Base-by-base conservation (phyloP, 2,329 filamentous ascomycete species). In the Arthrobotrys musiformis region DNA sequence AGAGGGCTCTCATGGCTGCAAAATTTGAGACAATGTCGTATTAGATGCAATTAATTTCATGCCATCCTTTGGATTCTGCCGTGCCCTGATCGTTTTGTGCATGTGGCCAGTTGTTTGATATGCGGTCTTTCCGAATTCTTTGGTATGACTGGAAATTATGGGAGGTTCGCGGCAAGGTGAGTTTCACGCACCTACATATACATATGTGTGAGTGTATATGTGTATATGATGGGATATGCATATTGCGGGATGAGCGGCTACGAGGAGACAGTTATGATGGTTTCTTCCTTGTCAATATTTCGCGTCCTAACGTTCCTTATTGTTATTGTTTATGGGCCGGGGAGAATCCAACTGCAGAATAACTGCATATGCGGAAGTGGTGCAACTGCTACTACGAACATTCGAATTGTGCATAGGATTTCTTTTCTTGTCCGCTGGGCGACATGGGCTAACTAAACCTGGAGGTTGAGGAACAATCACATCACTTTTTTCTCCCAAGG, bases 341-440 rank as follows among this genome's bases (percentile, higher is more conserved):
- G 37, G 33, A 46, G 13, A 62, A n/a, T 33, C 58, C 58, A 62
- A 46, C 37, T 33, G 40, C 58, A 62, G 22, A 6, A 15, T 13
- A 62, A 62, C 58, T 8, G 22, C 35, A 61, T 61, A 46, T 62
- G 58, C 37, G 40, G 40, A 46, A 40, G 19, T 40, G 24, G 35
- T 46, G n/a, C 24, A 44, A 5, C 26, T 62, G 37, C 37, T 44
- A 26, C 19, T 11, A 42, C 33, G 5, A 42, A 4, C 40, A 42
- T 19, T 35, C 30, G 22, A 2, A 44, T 33, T 46, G 46, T 17
- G 58, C 58, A 30, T 62, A 22, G n/a, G 54, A 17, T 37, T 37
- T 40, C 26, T n/a, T n/a, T n/a, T n/a, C n/a, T n/a, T n/a, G n/a
- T n/a, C n/a, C n/a, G n/a, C 15, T 19, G 26, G 19, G 26, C 22